phyloP scores from a whole-genome alignment of 1,284 basidiomycete genomes.

The Neonothopanus nambi region DNA sequence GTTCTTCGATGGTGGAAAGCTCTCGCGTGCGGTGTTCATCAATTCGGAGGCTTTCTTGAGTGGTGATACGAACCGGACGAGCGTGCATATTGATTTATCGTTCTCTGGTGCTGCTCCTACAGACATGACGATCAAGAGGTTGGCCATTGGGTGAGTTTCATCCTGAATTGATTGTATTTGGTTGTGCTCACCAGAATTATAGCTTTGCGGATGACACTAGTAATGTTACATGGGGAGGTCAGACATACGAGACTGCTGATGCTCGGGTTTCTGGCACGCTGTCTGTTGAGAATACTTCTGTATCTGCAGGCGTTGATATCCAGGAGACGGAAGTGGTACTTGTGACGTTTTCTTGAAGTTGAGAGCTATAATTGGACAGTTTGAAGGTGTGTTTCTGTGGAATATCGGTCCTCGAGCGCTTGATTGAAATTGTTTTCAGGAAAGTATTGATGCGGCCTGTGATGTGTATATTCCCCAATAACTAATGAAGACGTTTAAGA shows the following conservation, averaged over 20 bases:
- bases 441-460: too few species aligned
- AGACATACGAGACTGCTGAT: constrained; percentile 60
- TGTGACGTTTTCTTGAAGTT: constrained; percentile 30
- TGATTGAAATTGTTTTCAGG: too few species aligned
- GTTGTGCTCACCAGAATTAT: neutral
- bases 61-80: constrained; percentile 34
- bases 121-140: constrained; percentile 41
- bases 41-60: constrained; percentile 19
- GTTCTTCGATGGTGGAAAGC: constrained; percentile 6
- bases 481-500: too few species aligned
- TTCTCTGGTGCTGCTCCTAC: constrained; percentile 31
- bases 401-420: too few species aligned
- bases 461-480: too few species aligned
- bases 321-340: constrained; percentile 56
- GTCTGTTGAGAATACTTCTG: constrained; percentile 33
- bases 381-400: constrained; percentile 14
- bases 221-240: constrained; percentile 64
- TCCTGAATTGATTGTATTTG: neutral
- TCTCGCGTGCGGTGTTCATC: constrained; percentile 14
- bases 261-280: constrained; percentile 45
- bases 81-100: constrained; percentile 36
- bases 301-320: constrained; percentile 50
- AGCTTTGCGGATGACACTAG: constrained; percentile 59
- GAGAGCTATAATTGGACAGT: too few species aligned
- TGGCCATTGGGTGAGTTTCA: constrained; percentile 43